A percentile compares a stretch with the other conserved stretches of the same genome.
phyloP scores from a whole-genome alignment of 192 early-diverging fungal genomes.

The Cetraspora pellucida region DNA sequence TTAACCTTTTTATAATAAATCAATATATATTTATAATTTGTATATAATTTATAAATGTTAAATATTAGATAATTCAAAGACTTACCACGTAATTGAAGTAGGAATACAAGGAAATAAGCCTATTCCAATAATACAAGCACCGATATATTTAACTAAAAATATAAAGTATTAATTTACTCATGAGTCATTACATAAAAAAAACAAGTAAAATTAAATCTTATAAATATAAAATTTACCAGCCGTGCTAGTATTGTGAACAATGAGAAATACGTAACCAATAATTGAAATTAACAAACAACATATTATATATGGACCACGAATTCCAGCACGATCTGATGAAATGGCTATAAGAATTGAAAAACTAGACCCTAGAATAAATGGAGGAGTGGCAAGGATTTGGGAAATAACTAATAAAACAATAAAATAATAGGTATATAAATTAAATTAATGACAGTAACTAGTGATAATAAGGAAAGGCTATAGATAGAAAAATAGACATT shows the following conservation, averaged over 20 bases:
- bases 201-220: not conserved
- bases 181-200: too few relatives aligned
- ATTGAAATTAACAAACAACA: not conserved
- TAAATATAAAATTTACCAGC: not conserved
- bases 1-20: slow-evolving; percentile 62
- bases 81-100: slow-evolving; percentile 48
- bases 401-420: slow-evolving; percentile 1
- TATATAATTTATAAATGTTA: slow-evolving; percentile 29
- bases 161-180: not conserved
- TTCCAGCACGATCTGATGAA: not conserved
- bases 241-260: not conserved
- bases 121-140: not conserved
- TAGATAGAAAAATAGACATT: not conserved
- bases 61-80: slow-evolving; percentile 45
- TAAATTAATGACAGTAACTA: too few relatives aligned
- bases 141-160: slow-evolving; percentile 12
- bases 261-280: slow-evolving; percentile 7
- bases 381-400: slow-evolving; percentile 34
- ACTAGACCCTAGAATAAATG: slow-evolving; percentile 35
- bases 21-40: slow-evolving; percentile 42
- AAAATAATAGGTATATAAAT: not conserved
- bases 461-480: not conserved
- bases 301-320: slow-evolving; percentile 6
- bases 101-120: slow-evolving; percentile 7
- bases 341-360: not conserved